Conservation (phyloP, 2,329 filamentous ascomycete species). For the Penicillium sp. region DNA sequence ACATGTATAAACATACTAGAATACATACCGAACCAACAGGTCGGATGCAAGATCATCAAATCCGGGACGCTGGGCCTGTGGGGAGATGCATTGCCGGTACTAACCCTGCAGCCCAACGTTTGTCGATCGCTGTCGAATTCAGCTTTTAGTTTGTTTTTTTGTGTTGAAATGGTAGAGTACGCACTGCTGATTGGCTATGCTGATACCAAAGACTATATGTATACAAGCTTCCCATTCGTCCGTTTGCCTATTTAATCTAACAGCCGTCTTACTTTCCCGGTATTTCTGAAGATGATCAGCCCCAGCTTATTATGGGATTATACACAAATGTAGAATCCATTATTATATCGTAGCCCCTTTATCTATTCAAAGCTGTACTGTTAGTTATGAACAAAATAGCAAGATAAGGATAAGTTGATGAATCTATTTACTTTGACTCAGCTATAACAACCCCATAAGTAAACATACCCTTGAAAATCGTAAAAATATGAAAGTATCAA, state of each 20-base stretch:
- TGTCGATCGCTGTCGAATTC: constrained; percentile 2
- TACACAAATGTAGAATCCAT: not conserved
- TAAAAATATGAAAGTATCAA: not conserved
- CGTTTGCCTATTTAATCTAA: not conserved
- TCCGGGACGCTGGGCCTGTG: not conserved
- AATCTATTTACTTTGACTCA: not conserved
- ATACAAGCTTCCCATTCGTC: not conserved
- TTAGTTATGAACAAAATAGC: not conserved
- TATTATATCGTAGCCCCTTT: not conserved
- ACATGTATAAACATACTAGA: not conserved
- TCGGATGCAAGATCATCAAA: not conserved
- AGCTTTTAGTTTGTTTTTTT: not conserved
- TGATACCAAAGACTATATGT: not conserved
- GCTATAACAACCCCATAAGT: not conserved
- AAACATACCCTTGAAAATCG: not conserved
- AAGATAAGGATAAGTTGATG: not conserved
- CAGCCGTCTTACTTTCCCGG: not conserved
- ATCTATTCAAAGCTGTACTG: not conserved
- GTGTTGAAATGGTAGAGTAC: not conserved
- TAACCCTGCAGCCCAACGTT: not conserved
- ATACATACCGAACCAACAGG: not conserved
- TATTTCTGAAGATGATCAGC: not conserved
- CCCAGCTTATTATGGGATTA: not conserved
- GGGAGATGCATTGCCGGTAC: not conserved
- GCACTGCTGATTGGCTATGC: not conserved